A percentile compares a stretch with the other conserved stretches of the same genome.
Conservation (phyloP, 169 alveolate genomes). For the Plasmodium knowlesi region DNA sequence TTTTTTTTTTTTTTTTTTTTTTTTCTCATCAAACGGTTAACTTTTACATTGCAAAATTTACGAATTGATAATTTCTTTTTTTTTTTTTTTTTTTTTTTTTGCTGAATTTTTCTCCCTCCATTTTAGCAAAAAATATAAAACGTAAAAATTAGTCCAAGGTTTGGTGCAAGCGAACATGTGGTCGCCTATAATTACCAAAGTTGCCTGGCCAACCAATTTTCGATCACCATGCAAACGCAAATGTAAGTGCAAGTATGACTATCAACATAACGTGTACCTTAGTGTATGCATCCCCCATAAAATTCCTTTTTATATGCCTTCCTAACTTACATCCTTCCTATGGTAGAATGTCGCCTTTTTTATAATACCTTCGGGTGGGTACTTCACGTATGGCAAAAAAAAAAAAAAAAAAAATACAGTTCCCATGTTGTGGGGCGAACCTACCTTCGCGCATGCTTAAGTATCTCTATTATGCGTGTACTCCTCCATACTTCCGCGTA, state of each 20-base stretch:
- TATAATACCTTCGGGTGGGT: background rate
- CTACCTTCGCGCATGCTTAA: background rate
- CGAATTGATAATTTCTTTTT: background rate
- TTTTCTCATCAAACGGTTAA: background rate
- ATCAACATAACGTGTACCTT: background rate
- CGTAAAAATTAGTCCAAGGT: background rate
- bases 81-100: background rate
- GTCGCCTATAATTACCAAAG: background rate
- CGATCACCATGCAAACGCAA: background rate
- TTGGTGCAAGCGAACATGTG: background rate
- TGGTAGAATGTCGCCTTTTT: background rate
- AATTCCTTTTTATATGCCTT: background rate
- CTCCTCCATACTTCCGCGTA: background rate
- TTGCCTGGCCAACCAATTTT: background rate
- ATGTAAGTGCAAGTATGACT: background rate
- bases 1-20: conserved; percentile 6
- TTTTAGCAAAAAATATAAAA: background rate
- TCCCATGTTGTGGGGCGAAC: background rate
- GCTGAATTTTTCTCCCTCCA: background rate
- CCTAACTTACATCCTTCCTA: background rate
- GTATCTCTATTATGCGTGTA: background rate
- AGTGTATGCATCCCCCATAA: background rate
- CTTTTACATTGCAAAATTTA: background rate
- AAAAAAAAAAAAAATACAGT: background rate
- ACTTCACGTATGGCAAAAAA: background rate